Base-by-base conservation (phyloP, 106 monocot species). In the Alisma plantagoaquatica region DNA sequence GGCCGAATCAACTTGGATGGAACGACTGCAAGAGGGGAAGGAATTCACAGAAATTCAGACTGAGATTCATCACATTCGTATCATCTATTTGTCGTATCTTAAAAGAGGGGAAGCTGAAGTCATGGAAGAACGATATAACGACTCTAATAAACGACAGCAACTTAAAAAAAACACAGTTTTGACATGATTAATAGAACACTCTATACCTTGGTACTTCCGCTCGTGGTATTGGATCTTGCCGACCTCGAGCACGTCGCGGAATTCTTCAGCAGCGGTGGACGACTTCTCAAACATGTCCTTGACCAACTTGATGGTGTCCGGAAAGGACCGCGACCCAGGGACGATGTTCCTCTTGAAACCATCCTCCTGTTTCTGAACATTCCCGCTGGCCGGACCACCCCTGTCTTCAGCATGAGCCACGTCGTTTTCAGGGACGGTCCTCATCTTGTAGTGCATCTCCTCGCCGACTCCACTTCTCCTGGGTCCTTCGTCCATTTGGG, bases 171-270 rank as follows among this genome's bases (percentile, higher is more conserved):
- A n/a, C n/a, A n/a, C n/a, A n/a, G n/a, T n/a, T n/a, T n/a, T n/a
- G n/a, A n/a, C n/a, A n/a, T n/a, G n/a, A n/a, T n/a, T n/a, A n/a
- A n/a, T n/a, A n/a, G n/a, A n/a, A n/a, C n/a, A n/a, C 9, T 6
- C 6, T 21, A 15, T 23, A 57, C 57, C 57, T 57, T 57, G 42
- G 16, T 57, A 41, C 57, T 64, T 53, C 28, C 17, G 38, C 28
- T 23, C 19, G 9, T 32, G 25, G 19, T 51, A 28, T 9, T 54
- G 65, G 18, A 45, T 8, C 31, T 68, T 59, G 17, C 57, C 67
- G 3, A 68, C 50, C 21, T 59, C 58, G 20, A 68, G 67, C 49
- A 68, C 51, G 29, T 26, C 27, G 1, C 42, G 51, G 7, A 68
- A 10, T 33, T 59, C 50, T 14, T 58, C 67, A 27, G 41, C 33